Base-by-base conservation (phyloP, 2,329 filamentous ascomycete genomes). In the Botrytis galanthina region DNA sequence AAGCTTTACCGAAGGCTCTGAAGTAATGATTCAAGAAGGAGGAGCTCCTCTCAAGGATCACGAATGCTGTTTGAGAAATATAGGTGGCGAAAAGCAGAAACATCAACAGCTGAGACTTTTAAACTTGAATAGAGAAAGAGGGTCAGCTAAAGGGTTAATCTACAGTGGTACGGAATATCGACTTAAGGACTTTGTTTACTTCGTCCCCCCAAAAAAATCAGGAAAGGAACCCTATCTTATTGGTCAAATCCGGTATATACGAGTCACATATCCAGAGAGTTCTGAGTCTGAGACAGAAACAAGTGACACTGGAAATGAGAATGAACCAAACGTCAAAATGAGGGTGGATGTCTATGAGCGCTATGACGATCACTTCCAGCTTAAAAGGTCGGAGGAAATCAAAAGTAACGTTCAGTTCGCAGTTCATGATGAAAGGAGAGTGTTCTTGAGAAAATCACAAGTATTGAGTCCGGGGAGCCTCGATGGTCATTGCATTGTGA, bases 401-500 rank as follows among this genome's bases (percentile, higher is more conserved):
- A 29, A 48, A n/a, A 8, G 8, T 20, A 66, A 42, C 0, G 7
- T 61, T 44, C 60, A 29, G 10, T 62, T 71, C 16, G 22, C 32
- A 18, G 22, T 72, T 2, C 48, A 74, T 54, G 77, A 79, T n/a
- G 67, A 72, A 20, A 64, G 76, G 29, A 71, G 74, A 73, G 59
- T 62, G 26, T 18, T 74, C 44, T 1, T 39, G 60, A 18, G 66
- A 26, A 20, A 60, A 32, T 44, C 35, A 3, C 63, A 70, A 16
- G 37, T 18, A 2, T 61, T 73, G 2, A 54, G 51, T 6, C 39
- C 46, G 10, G 32, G 12, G 12, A 22, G 39, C 3, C 32, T 78
- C 3, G 75, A 78, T 48, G 77, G 76, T 0, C 76, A 75, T 48
- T 78, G 77, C 44, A 62, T 63, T 18, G 74, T 78, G 4, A 61